phyloP scores from a whole-genome alignment of 2,329 filamentous ascomycete genomes.

The Phialophora macrospora region DNA sequence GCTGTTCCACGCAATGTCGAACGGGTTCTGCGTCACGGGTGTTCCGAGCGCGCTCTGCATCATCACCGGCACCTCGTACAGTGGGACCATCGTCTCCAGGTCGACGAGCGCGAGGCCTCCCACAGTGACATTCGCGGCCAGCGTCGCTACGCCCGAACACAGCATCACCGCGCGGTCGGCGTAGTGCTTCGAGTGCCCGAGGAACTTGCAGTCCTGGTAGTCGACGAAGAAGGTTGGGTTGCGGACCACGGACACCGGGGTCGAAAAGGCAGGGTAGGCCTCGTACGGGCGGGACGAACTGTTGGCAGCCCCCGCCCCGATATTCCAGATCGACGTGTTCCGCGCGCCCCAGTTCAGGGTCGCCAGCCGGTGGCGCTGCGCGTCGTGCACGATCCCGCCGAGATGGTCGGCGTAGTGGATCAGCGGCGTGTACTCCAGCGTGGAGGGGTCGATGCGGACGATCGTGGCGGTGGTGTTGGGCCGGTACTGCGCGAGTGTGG shows the following conservation, averaged over 20 bases:
- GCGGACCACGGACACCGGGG: conserved; percentile 36
- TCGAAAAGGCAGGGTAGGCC: conserved; percentile 38
- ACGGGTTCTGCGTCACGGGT: conserved; percentile 56
- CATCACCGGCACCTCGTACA: conserved; percentile 55
- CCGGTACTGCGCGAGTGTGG: conserved; percentile 54
- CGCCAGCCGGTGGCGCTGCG: conserved; percentile 44
- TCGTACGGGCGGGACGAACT: conserved; percentile 28
- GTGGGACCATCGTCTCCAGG: conserved; percentile 51
- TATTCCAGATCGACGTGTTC: conserved; percentile 48
- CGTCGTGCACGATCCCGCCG: conserved; percentile 55
- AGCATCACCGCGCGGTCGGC: conserved; percentile 53
- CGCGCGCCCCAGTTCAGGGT: conserved; percentile 56
- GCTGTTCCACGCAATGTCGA: conserved; percentile 53
- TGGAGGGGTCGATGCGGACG: conserved; percentile 48
- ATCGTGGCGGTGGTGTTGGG: conserved; percentile 55
- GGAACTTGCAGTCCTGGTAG: conserved; percentile 60
- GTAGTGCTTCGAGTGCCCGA: conserved; percentile 50
- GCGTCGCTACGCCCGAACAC: conserved; percentile 53
- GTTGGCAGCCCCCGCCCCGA: conserved; percentile 31
- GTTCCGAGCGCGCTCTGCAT: conserved; percentile 49
- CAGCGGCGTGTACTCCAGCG: conserved; percentile 45
- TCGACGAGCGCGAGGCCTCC: conserved; percentile 57
- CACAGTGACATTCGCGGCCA: conserved; percentile 43
- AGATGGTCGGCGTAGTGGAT: conserved; percentile 52
- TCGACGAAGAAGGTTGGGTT: conserved; percentile 56